phyloP scores from a whole-genome alignment of 352 stramenopile species.

The Pythium pyrilobum region DNA sequence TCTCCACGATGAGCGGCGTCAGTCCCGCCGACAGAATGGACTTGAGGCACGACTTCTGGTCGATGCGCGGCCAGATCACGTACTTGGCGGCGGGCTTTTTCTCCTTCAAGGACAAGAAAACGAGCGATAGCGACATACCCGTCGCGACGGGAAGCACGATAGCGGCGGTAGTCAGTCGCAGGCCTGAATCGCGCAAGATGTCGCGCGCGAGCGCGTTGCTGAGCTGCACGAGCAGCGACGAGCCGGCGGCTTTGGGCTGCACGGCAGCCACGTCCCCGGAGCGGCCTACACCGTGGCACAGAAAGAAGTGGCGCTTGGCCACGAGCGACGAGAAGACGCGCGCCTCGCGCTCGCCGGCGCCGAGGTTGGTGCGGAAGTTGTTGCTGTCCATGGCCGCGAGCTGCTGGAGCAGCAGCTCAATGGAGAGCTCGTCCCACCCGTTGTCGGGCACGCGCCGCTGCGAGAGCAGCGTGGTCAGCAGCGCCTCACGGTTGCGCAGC shows the following conservation, averaged over 20 bases:
- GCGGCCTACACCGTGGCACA: slow-evolving; percentile 95
- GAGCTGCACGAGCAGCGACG: slow-evolving; percentile 93
- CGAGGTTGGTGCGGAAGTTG: slow-evolving; percentile 90
- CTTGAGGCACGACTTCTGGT: slow-evolving; percentile 99
- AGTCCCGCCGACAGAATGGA: slow-evolving; percentile 92
- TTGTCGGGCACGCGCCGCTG: slow-evolving; percentile 81
- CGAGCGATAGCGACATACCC: slow-evolving; percentile 94
- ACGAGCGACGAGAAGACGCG: slow-evolving; percentile 84
- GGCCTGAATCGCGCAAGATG: slow-evolving; percentile 83
- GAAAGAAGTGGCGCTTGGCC: slow-evolving; percentile 88
- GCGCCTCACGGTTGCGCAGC: slow-evolving; percentile 54
- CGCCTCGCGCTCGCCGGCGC: slow-evolving; percentile 96
- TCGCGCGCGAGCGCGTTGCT: slow-evolving; percentile 89
- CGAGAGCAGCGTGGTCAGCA: slow-evolving; percentile 73
- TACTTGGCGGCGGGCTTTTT: slow-evolving; percentile 47
- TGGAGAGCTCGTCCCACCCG: slow-evolving; percentile 85
- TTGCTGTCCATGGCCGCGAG: slow-evolving; percentile 93
- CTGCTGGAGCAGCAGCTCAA: slow-evolving; percentile 85
- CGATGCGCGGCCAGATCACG: slow-evolving; percentile 95
- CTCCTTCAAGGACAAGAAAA: slow-evolving; percentile 83
- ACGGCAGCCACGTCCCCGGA: slow-evolving; percentile 97
- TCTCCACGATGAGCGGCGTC: slow-evolving; percentile 87
- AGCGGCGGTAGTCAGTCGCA: slow-evolving; percentile 53
- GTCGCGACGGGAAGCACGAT: slow-evolving; percentile 96
- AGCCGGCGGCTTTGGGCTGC: slow-evolving; percentile 98